Percentiles rank a stretch among this genome's conserved stretches.
Evolutionary conservation across 2,329 filamentous ascomycete species (phyloP).

Genomic region (Trichophyton schoenleinii): DNA sequence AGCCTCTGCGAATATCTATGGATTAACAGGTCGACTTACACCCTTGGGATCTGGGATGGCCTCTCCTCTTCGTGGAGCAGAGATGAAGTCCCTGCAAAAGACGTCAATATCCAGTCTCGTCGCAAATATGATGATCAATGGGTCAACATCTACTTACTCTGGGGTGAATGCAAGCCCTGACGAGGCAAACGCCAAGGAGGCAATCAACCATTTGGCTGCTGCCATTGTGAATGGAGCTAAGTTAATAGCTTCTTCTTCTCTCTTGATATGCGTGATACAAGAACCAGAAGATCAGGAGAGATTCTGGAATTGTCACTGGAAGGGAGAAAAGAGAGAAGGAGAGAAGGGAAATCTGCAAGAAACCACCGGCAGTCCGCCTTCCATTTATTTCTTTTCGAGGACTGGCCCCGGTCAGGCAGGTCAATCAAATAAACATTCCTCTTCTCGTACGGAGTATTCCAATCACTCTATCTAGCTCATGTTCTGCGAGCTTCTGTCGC

Average conservation of each 20-base stretch:
- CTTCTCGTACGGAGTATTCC: background rate
- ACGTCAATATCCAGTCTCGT: background rate
- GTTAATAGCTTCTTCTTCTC: constrained; percentile 2
- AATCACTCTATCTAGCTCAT: background rate
- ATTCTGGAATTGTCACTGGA: constrained; percentile 4
- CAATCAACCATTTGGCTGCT: constrained; percentile 15
- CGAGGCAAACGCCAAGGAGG: constrained; percentile 16
- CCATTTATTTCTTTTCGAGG: background rate
- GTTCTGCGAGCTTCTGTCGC: background rate
- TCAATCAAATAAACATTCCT: constrained; percentile 4
- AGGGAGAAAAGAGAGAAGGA: background rate
- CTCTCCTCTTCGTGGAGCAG: constrained; percentile 26
- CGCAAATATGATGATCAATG: background rate
- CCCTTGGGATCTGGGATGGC: constrained; percentile 30
- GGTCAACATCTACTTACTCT: constrained; percentile 12
- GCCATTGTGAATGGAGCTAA: constrained; percentile 10
- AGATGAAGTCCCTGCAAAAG: constrained; percentile 23
- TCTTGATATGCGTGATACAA: constrained; percentile 1
- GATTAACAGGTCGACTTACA: constrained; percentile 18
- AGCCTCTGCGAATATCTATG: background rate
- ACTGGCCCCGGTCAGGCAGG: background rate
- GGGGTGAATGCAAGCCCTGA: constrained; percentile 18
- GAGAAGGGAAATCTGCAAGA: background rate
- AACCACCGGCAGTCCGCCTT: background rate
- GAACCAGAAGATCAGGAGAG: constrained; percentile 2